These are phyloP conservation scores for Coemansia aciculifera DNA, from an alignment of 192 early-diverging fungal genomes.

Conservation along the genomic window DNA sequence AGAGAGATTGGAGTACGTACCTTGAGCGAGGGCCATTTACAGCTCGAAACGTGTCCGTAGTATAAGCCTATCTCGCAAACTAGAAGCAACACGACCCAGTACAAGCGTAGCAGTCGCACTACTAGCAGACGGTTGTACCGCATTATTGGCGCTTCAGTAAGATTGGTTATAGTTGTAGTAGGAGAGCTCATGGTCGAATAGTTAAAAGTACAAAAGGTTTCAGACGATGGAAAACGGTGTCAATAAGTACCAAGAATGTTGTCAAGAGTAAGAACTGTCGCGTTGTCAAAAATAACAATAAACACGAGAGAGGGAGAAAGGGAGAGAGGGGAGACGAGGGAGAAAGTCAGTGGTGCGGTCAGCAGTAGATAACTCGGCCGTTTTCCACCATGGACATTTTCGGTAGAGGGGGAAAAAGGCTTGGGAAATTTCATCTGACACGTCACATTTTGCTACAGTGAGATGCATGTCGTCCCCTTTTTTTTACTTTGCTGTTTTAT, in stretches of 20 bases:
- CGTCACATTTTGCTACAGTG: too few relatives aligned
- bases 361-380: too few relatives aligned
- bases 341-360: too few relatives aligned
- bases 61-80: conserved; percentile 41
- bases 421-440: too few relatives aligned
- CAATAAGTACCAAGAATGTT: not conserved
- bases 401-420: too few relatives aligned
- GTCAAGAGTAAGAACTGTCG: not conserved
- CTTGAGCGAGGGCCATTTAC: conserved; percentile 31
- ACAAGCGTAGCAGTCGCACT: conserved; percentile 21
- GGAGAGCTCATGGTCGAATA: not conserved
- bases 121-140: not conserved
- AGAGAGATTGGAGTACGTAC: not conserved
- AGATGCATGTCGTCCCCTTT: too few relatives aligned
- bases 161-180: not conserved
- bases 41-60: conserved; percentile 27
- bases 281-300: not conserved
- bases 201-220: not conserved
- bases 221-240: not conserved
- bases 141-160: not conserved
- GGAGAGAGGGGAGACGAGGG: not conserved
- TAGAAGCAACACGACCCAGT: conserved; percentile 31
- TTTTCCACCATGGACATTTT: too few relatives aligned
- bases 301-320: not conserved
- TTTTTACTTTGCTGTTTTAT: too few relatives aligned